phyloP scores from a whole-genome alignment of 2,329 filamentous ascomycete species.

The Alternaria gaisen region DNA sequence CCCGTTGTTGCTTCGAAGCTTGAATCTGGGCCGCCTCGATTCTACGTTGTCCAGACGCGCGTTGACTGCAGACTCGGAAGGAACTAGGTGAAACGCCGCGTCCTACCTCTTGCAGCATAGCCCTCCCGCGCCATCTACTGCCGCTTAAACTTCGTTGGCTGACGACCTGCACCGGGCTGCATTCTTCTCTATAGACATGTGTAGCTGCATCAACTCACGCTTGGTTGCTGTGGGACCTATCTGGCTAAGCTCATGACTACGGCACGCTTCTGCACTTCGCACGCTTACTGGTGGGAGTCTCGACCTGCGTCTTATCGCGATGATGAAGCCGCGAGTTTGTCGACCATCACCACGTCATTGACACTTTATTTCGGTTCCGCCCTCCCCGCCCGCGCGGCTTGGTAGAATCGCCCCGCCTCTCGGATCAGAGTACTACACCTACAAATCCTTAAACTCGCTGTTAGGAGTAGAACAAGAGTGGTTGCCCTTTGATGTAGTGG shows the following conservation, averaged over 20 bases:
- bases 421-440: background rate
- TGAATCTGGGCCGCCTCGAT: constrained; percentile 3
- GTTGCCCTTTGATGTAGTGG: background rate
- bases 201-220: background rate
- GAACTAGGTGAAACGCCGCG: constrained; percentile 28
- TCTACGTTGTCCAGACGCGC: constrained; percentile 11
- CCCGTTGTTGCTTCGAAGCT: constrained; percentile 2
- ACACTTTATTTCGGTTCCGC: background rate
- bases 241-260: background rate
- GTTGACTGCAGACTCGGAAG: constrained; percentile 28
- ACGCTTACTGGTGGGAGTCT: constrained; percentile 1
- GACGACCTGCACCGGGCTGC: background rate
- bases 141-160: constrained; percentile 8
- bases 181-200: background rate
- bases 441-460: background rate
- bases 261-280: constrained; percentile 1
- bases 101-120: constrained; percentile 17
- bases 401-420: background rate
- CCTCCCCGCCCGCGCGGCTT: constrained; percentile 1
- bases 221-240: constrained; percentile 1
- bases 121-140: constrained; percentile 19
- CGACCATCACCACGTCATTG: constrained; percentile 3
- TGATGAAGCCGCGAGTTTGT: constrained; percentile 1
- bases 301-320: constrained; percentile 5
- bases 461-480: background rate